phyloP scores from a whole-genome alignment of 192 early-diverging fungal species.

The Mortierella antarctica region DNA sequence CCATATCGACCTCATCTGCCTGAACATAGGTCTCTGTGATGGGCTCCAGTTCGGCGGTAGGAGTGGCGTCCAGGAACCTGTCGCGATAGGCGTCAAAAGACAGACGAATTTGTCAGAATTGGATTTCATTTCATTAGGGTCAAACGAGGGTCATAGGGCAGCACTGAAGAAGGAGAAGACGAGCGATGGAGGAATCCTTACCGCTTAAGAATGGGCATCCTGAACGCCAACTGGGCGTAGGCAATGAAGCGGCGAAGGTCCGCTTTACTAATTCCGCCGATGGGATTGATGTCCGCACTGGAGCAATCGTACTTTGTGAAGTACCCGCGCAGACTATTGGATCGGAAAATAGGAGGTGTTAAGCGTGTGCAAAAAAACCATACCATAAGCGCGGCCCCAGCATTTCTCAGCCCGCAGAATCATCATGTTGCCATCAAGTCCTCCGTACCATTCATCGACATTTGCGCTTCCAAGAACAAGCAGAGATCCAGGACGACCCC shows the following conservation, averaged over 20 bases:
- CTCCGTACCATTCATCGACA: slow-evolving; percentile 90
- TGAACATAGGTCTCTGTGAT: slow-evolving; percentile 86
- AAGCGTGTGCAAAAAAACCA: background rate
- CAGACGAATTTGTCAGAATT: background rate
- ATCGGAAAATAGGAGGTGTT: background rate
- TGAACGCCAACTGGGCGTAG: slow-evolving; percentile 71
- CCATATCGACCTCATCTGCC: slow-evolving; percentile 97
- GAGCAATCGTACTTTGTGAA: slow-evolving; percentile 99
- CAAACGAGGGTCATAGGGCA: no score
- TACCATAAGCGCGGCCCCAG: background rate
- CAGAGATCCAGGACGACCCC: slow-evolving; percentile 72
- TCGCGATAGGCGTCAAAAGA: background rate
- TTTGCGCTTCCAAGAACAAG: slow-evolving; percentile 97
- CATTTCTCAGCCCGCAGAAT: background rate
- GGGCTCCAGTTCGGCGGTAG: slow-evolving; percentile 97
- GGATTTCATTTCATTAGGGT: no score
- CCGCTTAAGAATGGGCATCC: slow-evolving; percentile 74
- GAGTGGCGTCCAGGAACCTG: slow-evolving; percentile 86
- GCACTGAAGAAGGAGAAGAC: background rate
- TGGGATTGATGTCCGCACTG: slow-evolving; percentile 96
- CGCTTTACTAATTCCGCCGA: slow-evolving; percentile 91
- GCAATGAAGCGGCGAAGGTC: slow-evolving; percentile 89
- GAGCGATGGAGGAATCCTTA: slow-evolving; percentile 31
- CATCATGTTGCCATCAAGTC: background rate
- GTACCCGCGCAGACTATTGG: slow-evolving; percentile 89